Percentiles rank a stretch among this genome's conserved stretches.
Evolutionary conservation across 306 rosid species (phyloP).

Genomic region (Vigna mungo): DNA sequence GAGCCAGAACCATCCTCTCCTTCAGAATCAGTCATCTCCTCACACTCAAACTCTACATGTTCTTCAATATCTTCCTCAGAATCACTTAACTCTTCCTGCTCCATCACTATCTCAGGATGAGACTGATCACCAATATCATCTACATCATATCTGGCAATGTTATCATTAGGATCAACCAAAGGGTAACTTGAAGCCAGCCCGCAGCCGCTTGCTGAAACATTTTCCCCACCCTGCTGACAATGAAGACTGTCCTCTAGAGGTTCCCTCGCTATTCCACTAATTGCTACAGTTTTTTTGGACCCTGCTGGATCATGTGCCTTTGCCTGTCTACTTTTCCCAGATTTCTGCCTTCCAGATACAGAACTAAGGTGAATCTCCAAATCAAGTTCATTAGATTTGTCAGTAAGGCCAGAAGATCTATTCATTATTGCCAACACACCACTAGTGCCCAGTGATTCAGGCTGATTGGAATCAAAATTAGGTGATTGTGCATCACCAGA

Average conservation of each 20-base stretch:
- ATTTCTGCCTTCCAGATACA: constrained; percentile 60
- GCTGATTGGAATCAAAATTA: constrained; percentile 51
- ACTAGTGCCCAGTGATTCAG: constrained; percentile 43
- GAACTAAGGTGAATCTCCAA: constrained; percentile 85
- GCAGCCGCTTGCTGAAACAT: constrained; percentile 44
- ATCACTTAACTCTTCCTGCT: constrained; percentile 93
- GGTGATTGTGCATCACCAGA: constrained; percentile 53
- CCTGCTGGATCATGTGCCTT: constrained; percentile 48
- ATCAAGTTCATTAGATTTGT: constrained; percentile 73
- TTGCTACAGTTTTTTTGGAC: constrained; percentile 41
- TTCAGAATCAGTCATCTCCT: constrained; percentile 97
- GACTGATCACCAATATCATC: constrained; percentile 73
- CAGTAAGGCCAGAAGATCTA: constrained; percentile 46
- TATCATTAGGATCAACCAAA: constrained; percentile 47
- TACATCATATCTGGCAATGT: constrained; percentile 50
- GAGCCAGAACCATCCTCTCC: constrained; percentile 87
- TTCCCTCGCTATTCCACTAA: constrained; percentile 43
- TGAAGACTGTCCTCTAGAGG: constrained; percentile 45
- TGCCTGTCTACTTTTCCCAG: constrained; percentile 47
- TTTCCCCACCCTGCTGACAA: constrained; percentile 50
- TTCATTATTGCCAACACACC: constrained; percentile 46
- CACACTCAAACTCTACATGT: constrained; percentile 93
- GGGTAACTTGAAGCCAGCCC: constrained; percentile 54
- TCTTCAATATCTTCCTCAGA: constrained; percentile 94
- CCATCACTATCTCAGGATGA: constrained; percentile 92